These are phyloP conservation scores for Boletus vermiculosoides DNA, from an alignment of 768 basidiomycete species.

Conservation along the genomic window DNA sequence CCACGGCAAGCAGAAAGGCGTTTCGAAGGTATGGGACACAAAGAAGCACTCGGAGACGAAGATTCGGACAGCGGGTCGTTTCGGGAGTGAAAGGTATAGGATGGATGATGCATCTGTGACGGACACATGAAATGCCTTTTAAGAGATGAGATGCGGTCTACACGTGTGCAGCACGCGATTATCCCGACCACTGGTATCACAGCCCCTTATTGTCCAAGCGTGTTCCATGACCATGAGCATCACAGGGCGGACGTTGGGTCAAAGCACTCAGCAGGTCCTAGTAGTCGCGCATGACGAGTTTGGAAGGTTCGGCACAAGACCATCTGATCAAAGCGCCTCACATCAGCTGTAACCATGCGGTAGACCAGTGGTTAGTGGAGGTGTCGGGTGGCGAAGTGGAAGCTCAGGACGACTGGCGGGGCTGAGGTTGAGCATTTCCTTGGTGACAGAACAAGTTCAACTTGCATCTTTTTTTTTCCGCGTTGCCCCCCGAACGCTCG, in stretches of 20 bases:
- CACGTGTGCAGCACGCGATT: slow-evolving; percentile 35
- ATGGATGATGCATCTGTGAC: slow-evolving; percentile 24
- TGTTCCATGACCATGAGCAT: slow-evolving; percentile 3
- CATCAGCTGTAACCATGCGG: not conserved
- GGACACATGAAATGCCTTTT: slow-evolving; percentile 25
- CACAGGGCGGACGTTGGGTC: not conserved
- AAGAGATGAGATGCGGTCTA: slow-evolving; percentile 30
- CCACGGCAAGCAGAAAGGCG: not conserved
- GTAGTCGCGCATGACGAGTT: not conserved
- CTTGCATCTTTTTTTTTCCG: not conserved
- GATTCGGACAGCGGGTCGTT: not conserved
- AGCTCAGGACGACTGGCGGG: not conserved
- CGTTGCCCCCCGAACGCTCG: not conserved
- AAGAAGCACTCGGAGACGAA: not conserved
- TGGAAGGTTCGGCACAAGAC: not conserved
- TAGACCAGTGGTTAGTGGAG: not conserved
- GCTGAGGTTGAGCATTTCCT: not conserved
- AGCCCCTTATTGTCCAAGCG: slow-evolving; percentile 14
- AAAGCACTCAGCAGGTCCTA: slow-evolving; percentile 15
- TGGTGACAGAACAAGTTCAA: slow-evolving; percentile 7
- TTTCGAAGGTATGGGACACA: not conserved
- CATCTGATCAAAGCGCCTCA: slow-evolving; percentile 7
- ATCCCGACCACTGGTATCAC: slow-evolving; percentile 21
- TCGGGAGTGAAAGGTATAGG: slow-evolving; percentile 8
- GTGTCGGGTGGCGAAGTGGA: not conserved